These are phyloP conservation scores for Rhipidocladum racemiflorum DNA, from an alignment of 176 grass and related monocot genomes.

Conservation along the genomic window DNA sequence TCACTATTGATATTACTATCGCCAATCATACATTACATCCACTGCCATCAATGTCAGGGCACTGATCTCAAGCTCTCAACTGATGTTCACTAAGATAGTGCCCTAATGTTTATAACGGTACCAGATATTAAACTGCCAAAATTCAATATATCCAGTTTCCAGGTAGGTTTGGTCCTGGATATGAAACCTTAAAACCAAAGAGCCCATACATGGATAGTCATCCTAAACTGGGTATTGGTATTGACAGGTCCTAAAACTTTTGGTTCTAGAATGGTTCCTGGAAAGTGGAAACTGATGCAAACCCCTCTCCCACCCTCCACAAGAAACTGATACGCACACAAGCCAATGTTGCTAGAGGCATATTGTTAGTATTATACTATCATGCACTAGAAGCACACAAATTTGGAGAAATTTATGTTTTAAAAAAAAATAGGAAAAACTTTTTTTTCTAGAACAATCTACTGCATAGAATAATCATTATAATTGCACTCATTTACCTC, in stretches of 20 bases:
- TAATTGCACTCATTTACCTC: conserved; percentile 40
- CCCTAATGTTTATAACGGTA: neutral
- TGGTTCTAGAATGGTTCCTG: neutral
- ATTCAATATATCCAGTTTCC: neutral
- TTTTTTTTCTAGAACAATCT: neutral
- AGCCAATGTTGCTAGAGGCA: neutral
- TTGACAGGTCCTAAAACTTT: neutral
- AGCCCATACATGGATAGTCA: neutral
- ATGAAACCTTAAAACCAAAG: neutral
- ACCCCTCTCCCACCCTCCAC: neutral
- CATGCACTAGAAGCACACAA: neutral
- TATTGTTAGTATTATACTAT: neutral
- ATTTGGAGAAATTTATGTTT: neutral
- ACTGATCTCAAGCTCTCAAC: neutral
- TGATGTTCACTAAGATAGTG: neutral
- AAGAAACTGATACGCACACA: neutral
- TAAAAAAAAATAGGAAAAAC: neutral
- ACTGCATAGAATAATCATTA: conserved; percentile 18
- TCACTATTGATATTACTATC: neutral
- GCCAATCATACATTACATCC: neutral
- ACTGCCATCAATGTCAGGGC: neutral
- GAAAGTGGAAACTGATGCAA: neutral
- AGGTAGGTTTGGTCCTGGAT: neutral
- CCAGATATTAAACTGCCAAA: neutral
- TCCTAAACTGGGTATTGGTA: neutral